Conservation (phyloP, 208 protist genomes). For the Porcisia hertigi region DNA sequence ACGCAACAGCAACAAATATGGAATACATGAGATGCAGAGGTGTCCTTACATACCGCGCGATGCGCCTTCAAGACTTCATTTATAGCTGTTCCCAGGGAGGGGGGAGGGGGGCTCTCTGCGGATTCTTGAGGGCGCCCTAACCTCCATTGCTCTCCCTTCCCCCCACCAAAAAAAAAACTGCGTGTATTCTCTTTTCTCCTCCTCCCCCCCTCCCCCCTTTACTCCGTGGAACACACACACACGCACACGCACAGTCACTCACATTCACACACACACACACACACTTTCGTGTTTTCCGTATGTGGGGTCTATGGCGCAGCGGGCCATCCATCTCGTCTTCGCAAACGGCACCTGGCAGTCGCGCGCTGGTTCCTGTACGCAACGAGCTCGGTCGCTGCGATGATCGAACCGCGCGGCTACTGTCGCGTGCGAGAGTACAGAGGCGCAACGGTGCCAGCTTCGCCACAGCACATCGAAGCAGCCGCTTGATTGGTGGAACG, state of each 20-base stretch:
- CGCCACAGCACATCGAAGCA: neutral
- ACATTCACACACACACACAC: neutral
- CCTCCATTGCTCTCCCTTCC: neutral
- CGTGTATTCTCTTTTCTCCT: neutral
- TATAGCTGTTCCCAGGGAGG: too few species aligned
- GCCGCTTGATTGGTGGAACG: neutral
- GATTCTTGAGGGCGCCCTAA: conserved; percentile 48
- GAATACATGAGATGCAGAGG: too few species aligned
- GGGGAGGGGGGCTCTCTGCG: too few species aligned
- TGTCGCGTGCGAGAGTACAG: neutral
- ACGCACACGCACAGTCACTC: neutral
- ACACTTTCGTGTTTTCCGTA: conserved; percentile 1
- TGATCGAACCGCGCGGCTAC: neutral
- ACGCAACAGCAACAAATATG: too few species aligned
- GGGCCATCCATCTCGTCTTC: neutral
- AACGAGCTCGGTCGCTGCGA: neutral
- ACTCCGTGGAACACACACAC: neutral
- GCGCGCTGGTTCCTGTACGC: neutral
- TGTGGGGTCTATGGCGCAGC: neutral
- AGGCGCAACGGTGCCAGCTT: neutral
- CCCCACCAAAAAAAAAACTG: too few species aligned
- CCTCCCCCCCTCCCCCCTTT: neutral
- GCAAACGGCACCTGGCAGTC: neutral
- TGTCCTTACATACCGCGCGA: too few species aligned
- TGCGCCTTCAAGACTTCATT: too few species aligned